Base-by-base conservation (phyloP, 306 rosid genomes). In the Dryas octopetala region DNA sequence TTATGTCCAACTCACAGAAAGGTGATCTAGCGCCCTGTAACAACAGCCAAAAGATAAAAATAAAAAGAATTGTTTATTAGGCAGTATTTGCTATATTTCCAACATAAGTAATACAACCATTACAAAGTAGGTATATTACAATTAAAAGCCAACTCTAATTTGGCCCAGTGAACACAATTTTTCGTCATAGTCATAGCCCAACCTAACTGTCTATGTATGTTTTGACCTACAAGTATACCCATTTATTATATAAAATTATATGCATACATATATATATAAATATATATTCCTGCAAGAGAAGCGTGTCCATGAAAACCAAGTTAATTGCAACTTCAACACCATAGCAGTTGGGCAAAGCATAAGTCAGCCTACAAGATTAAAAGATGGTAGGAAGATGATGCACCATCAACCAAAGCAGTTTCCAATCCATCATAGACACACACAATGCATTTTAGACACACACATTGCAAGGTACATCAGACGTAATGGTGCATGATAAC, bases 21-120 rank as follows among this genome's bases (percentile, higher is more conserved):
- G 91, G 87, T 74, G 93, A 89, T 62, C 38, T 84, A 13, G 87
- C 69, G 43, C 91, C 92, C 97, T 92, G 87, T 14, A 85, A 78
- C 49, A 15, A 46, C 76, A 83, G 45, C 10, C 65, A 79, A 71
- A 75, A 70, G 68, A 65, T 62, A 7, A 55, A 74, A 77, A 49
- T 67, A 10, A 49, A 50, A 64, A 38, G 9, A 28, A 7, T n/a
- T 4, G 41, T 55, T 59, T 41, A 54, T 16, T 12, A 46, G 75
- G 48, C 2, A 14, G n/a, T 59, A 73, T 32, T 46, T 64, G 16
- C 19, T 15, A 44, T 51, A 54, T 17, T 50, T 17, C 19, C 14
- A 11, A 52, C 3, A 16, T 43, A n/a, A 69, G 55, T 17, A 13
- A 32, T 66, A 60, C 16, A 55, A 45, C 1, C 4, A 66, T 48